phyloP scores from a whole-genome alignment of 2,329 filamentous ascomycete genomes.

The Paecilomyces sp. region DNA sequence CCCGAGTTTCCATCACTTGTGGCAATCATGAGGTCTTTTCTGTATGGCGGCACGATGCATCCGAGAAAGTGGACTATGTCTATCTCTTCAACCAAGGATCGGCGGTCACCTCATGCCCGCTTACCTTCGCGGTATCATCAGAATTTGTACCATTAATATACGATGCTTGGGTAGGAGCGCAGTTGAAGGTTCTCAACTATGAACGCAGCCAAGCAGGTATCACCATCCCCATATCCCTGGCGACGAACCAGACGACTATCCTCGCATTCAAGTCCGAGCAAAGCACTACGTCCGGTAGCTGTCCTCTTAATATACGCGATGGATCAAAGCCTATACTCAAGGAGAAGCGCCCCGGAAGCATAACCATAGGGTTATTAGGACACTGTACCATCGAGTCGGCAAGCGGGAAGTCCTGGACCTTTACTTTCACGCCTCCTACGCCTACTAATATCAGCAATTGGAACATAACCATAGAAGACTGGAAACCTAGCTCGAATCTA shows the following conservation, averaged over 20 bases:
- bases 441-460: neutral
- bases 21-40: conserved; percentile 29
- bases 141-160: conserved; percentile 29
- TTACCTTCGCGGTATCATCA: conserved; percentile 20
- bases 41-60: conserved; percentile 24
- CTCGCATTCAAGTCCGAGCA: conserved; percentile 24
- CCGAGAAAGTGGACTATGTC: conserved; percentile 24
- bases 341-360: neutral
- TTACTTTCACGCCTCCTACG: neutral
- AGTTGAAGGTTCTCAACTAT: conserved; percentile 26
- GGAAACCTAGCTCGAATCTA: neutral
- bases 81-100: conserved; percentile 35
- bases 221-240: conserved; percentile 27
- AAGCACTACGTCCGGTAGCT: neutral
- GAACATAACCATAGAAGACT: neutral
- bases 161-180: conserved; percentile 38
- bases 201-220: conserved; percentile 17
- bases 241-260: conserved; percentile 33
- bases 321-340: neutral
- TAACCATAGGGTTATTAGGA: neutral
- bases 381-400: neutral
- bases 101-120: conserved; percentile 9
- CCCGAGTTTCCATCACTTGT: conserved; percentile 12
- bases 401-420: neutral
- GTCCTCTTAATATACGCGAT: neutral